Evolutionary conservation across 2,329 filamentous ascomycete genomes (phyloP).

Genomic region (Fusarium nanum): DNA sequence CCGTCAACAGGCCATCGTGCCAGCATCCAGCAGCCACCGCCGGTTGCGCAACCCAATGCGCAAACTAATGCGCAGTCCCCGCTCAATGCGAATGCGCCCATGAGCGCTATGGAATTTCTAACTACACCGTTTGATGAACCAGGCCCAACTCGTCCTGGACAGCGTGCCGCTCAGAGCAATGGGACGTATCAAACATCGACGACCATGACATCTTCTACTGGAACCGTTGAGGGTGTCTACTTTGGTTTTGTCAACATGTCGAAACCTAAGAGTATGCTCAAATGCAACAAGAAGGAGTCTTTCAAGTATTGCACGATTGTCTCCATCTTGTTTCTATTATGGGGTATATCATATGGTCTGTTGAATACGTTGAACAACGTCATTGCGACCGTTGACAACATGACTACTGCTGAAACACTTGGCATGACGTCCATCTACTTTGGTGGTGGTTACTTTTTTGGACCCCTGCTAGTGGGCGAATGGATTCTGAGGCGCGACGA

Average conservation of each 20-base stretch:
- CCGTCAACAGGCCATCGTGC: constrained; percentile 42
- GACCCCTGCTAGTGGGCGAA: constrained; percentile 75
- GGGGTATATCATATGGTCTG: constrained; percentile 91
- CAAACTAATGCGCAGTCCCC: constrained; percentile 33
- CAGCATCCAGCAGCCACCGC: constrained; percentile 43
- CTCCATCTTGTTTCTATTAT: constrained; percentile 85
- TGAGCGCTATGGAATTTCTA: constrained; percentile 60
- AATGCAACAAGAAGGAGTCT: constrained; percentile 71
- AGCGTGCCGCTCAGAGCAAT: constrained; percentile 14
- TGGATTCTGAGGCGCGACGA: constrained; percentile 77
- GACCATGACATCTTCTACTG: constrained; percentile 51
- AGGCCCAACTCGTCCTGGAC: constrained; percentile 23
- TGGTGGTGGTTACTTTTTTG: constrained; percentile 75
- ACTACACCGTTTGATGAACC: constrained; percentile 55
- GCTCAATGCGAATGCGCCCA: constrained; percentile 45
- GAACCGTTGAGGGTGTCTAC: constrained; percentile 62
- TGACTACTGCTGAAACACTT: constrained; percentile 71
- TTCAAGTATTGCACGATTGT: constrained; percentile 79
- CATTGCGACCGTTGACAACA: constrained; percentile 71
- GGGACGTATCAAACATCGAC: constrained; percentile 43
- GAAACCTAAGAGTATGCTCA: constrained; percentile 76
- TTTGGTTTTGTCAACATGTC: constrained; percentile 83
- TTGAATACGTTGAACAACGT: constrained; percentile 83
- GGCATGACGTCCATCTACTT: constrained; percentile 79
- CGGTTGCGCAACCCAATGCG: constrained; percentile 32